Evolutionary conservation across 805 yeast genomes (phyloP), one percentile per base, ranked within the genome.

Genomic region (Saccharomyces mikatae): DNA sequence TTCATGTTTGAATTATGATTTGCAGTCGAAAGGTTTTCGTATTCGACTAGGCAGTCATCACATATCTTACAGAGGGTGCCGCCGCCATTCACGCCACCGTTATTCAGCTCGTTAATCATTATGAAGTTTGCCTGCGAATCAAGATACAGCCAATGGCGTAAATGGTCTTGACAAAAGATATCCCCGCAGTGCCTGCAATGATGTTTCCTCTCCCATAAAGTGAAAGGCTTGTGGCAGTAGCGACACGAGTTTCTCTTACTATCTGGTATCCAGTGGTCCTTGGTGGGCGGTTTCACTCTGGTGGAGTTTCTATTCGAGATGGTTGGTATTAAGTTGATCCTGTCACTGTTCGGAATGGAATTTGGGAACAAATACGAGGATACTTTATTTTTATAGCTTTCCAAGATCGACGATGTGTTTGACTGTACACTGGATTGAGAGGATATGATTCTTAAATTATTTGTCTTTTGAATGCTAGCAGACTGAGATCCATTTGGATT

Each of bases 171-270:
- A 68, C 96, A 87, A 63, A 81, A 87, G 22, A 87, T 80, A 46
- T 86, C 89, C 41, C 96, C 96, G 69, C 96, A 87, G 66, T 84
- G 84, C 52, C 96, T 79, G 67, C 96, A 87, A 72, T 87, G 96
- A 65, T 87, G 96, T 58, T 84, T 78, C 62, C 91, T 80, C 67
- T 80, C 96, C 74, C 83, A 86, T 62, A 84, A 83, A 41, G 90
- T 84, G 72, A 92, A 91, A 17, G 75, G 66, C 62, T 78, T 80
- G 51, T 77, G 73, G 71, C 98, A 92, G 27, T 78, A 76, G 13
- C 80, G 77, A 68, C 98, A 92, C 50, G 79, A 76, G 49, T 75
- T 69, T 41, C 87, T 80, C 22, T 80, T 67, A 48, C 78, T 78
- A 69, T 92, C 96, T 27, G 88, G 82, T 52, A 84, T 75, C 94